Evolutionary conservation across 2,329 filamentous ascomycete genomes (phyloP).

Genomic region (Penicillium sp.): DNA sequence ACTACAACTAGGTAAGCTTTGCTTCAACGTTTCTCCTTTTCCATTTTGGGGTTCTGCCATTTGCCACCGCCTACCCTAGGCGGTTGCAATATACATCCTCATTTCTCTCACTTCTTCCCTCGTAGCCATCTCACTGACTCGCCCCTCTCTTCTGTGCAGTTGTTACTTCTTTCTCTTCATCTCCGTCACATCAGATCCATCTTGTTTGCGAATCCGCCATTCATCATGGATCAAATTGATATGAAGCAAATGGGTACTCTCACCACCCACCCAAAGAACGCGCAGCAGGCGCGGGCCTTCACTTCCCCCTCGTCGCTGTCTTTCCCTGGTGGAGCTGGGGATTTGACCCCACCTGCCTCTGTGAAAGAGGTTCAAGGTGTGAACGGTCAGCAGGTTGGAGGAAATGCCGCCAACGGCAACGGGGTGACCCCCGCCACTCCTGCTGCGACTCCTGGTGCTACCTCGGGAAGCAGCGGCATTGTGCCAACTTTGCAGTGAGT

Average conservation of each 20-base stretch:
- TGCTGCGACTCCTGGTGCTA: slow-evolving; percentile 58
- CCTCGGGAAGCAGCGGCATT: slow-evolving; percentile 80
- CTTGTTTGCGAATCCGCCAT: slow-evolving; percentile 13
- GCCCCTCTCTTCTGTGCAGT: neutral
- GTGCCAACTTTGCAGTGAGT: slow-evolving; percentile 96
- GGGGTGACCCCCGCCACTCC: slow-evolving; percentile 86
- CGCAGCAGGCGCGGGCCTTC: slow-evolving; percentile 91
- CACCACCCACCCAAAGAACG: slow-evolving; percentile 85
- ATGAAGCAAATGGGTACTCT: slow-evolving; percentile 70
- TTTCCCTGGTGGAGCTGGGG: slow-evolving; percentile 77
- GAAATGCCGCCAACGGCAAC: slow-evolving; percentile 61
- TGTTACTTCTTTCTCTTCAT: slow-evolving; percentile 16
- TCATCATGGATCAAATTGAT: slow-evolving; percentile 61
- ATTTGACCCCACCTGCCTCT: slow-evolving; percentile 73
- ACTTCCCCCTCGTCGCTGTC: slow-evolving; percentile 88
- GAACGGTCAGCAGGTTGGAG: slow-evolving; percentile 53
- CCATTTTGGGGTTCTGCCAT: neutral
- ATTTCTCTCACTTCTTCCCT: neutral
- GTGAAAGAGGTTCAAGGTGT: slow-evolving; percentile 57
- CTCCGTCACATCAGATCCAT: slow-evolving; percentile 2
- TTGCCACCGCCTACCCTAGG: slow-evolving; percentile 7
- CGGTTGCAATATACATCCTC: neutral
- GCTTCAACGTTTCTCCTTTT: neutral
- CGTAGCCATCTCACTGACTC: neutral
- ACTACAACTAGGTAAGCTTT: slow-evolving; percentile 51